These are phyloP conservation scores for Eutypella sp. DNA, from an alignment of 2,329 filamentous ascomycete species.

Conservation along the genomic window DNA sequence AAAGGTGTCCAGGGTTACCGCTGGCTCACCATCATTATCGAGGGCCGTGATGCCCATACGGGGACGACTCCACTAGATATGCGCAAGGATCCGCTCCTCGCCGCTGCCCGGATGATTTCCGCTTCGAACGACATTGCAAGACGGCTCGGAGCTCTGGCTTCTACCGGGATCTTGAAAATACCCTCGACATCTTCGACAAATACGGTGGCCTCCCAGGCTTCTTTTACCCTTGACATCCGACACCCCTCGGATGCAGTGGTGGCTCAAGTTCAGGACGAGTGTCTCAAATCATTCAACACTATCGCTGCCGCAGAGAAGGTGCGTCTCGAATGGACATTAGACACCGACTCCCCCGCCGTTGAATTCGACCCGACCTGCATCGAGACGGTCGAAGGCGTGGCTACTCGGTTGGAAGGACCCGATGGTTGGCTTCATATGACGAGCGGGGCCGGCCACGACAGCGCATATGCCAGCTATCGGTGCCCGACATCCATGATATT, in stretches of 20 bases:
- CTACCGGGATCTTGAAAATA: constrained; percentile 63
- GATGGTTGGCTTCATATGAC: constrained; percentile 32
- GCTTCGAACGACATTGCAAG: constrained; percentile 60
- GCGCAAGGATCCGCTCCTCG: constrained; percentile 63
- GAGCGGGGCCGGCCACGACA: constrained; percentile 43
- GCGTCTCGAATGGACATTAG: constrained; percentile 46
- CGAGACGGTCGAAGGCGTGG: constrained; percentile 55
- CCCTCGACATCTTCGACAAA: constrained; percentile 61
- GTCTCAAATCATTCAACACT: constrained; percentile 53
- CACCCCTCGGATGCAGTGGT: constrained; percentile 50
- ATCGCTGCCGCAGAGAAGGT: constrained; percentile 47
- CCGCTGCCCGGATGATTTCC: constrained; percentile 63
- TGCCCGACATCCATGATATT: constrained; percentile 65
- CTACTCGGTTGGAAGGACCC: constrained; percentile 51
- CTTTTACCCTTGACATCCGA: constrained; percentile 65
- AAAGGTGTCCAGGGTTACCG: constrained; percentile 69
- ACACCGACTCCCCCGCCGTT: constrained; percentile 57
- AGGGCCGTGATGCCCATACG: constrained; percentile 64
- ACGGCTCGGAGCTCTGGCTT: constrained; percentile 56
- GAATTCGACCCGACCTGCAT: constrained; percentile 66
- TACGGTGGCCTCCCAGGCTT: constrained; percentile 64
- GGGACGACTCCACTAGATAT: constrained; percentile 66
- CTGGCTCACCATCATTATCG: constrained; percentile 65
- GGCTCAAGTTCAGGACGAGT: constrained; percentile 52
- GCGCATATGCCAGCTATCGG: constrained; percentile 53